phyloP scores from a whole-genome alignment of 2,329 filamentous ascomycete species.

The Periconia digitata region DNA sequence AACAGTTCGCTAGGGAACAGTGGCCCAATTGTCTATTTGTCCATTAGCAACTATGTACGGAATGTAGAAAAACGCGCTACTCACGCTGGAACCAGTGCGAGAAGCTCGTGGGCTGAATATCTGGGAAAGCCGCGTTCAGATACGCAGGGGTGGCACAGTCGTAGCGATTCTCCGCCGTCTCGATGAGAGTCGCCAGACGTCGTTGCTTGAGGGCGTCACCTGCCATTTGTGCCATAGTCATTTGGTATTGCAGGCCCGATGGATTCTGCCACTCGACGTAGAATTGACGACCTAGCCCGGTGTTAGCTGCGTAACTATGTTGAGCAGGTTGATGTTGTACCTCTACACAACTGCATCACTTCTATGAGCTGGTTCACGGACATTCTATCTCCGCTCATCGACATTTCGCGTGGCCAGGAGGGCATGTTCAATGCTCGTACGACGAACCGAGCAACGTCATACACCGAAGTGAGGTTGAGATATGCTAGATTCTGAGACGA shows the following conservation, averaged over 20 bases:
- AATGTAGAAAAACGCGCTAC: neutral
- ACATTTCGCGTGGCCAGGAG: constrained; percentile 69
- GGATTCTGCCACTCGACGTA: constrained; percentile 49
- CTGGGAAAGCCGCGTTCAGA: constrained; percentile 54
- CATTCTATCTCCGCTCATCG: constrained; percentile 68
- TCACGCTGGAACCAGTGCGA: constrained; percentile 40
- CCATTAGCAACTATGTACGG: neutral
- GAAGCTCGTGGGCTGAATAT: constrained; percentile 41
- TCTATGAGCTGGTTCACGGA: constrained; percentile 63
- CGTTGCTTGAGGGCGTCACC: constrained; percentile 39
- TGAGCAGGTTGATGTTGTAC: constrained; percentile 12
- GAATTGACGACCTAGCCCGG: constrained; percentile 28
- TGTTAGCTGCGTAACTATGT: constrained; percentile 10
- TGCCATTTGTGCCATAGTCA: constrained; percentile 43
- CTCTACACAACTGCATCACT: constrained; percentile 43
- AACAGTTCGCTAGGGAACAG: constrained; percentile 24
- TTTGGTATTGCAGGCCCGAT: constrained; percentile 53
- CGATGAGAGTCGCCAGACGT: constrained; percentile 62
- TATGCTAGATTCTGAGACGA: constrained; percentile 44
- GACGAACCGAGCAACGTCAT: constrained; percentile 71
- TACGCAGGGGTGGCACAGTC: constrained; percentile 61
- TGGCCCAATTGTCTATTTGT: constrained; percentile 30
- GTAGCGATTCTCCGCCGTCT: constrained; percentile 69
- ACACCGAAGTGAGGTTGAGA: constrained; percentile 68
- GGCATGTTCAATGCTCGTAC: constrained; percentile 67